phyloP scores from a whole-genome alignment of 164 flowering plant species.

The Warburgia ugandensis region DNA sequence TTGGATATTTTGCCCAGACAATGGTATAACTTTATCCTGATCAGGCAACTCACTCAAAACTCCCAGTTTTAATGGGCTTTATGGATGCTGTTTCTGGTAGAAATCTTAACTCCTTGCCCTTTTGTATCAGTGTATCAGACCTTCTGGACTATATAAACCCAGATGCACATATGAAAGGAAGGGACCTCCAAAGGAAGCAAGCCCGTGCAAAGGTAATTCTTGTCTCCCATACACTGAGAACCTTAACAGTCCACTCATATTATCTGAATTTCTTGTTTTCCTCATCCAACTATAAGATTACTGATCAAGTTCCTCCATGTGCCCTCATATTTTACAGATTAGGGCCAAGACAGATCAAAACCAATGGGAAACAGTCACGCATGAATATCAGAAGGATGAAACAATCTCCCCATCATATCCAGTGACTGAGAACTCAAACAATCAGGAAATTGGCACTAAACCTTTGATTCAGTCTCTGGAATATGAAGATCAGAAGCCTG shows the following conservation, averaged over 20 bases:
- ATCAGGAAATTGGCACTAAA: conserved; percentile 61
- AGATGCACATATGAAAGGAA: conserved; percentile 66
- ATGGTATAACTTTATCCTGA: neutral
- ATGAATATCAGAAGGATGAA: conserved; percentile 14
- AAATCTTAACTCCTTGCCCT: conserved; percentile 4
- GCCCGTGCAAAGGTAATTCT: conserved; percentile 73
- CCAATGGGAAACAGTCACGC: conserved; percentile 18
- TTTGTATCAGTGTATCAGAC: conserved; percentile 72
- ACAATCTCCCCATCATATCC: conserved; percentile 24
- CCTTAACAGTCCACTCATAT: too few species aligned
- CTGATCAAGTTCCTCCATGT: too few species aligned
- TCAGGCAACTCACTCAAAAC: neutral
- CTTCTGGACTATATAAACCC: conserved; percentile 86
- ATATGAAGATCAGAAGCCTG: conserved; percentile 29
- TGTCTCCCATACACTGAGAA: neutral
- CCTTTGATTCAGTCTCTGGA: conserved; percentile 23
- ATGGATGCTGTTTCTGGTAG: neutral
- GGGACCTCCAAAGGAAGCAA: conserved; percentile 74
- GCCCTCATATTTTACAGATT: conserved; percentile 24
- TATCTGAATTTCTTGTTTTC: neutral
- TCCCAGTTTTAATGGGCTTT: neutral
- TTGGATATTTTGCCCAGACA: too few species aligned
- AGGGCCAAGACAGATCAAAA: conserved; percentile 28
- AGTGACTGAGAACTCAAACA: conserved; percentile 38
- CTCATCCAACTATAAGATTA: neutral